Percentiles rank a stretch among this genome's conserved stretches.
Conservation (phyloP, 345 rosid species). For the Trapa incisa region DNA sequence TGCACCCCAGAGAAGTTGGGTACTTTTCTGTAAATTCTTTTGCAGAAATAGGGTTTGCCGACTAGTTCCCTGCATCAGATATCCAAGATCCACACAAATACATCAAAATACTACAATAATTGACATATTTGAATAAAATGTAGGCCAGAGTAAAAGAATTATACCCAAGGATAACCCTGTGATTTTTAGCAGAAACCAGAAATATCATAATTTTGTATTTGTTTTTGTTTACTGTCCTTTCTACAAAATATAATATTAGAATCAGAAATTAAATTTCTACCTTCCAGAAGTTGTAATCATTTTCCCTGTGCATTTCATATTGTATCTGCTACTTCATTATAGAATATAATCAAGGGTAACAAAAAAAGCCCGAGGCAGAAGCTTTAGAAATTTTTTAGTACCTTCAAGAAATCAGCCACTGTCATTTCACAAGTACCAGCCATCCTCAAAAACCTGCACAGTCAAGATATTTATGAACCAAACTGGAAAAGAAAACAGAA, state of each 20-base stretch:
- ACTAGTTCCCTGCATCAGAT: slow-evolving; percentile 35
- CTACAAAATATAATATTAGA: too few species aligned
- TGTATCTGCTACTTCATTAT: not conserved
- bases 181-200: too few species aligned
- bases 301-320: not conserved
- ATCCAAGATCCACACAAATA: not conserved
- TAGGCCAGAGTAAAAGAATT: not conserved
- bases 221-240: too few species aligned
- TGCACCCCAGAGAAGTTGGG: slow-evolving; percentile 34
- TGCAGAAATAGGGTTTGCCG: slow-evolving; percentile 43
- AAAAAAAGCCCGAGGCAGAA: not conserved
- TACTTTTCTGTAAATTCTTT: slow-evolving; percentile 14
- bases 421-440: slow-evolving; percentile 23
- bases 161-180: too few species aligned
- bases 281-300: too few species aligned
- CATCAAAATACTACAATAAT: not conserved
- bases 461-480: too few species aligned
- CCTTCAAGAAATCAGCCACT: slow-evolving; percentile 27
- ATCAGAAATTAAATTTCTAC: too few species aligned
- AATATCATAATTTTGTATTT: too few species aligned
- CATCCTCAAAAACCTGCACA: slow-evolving; percentile 14
- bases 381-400: slow-evolving; percentile 1
- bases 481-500: too few species aligned
- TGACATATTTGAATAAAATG: not conserved
- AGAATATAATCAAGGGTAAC: not conserved